phyloP scores from a whole-genome alignment of 164 flowering plant genomes.

The Saururus chinensis region DNA sequence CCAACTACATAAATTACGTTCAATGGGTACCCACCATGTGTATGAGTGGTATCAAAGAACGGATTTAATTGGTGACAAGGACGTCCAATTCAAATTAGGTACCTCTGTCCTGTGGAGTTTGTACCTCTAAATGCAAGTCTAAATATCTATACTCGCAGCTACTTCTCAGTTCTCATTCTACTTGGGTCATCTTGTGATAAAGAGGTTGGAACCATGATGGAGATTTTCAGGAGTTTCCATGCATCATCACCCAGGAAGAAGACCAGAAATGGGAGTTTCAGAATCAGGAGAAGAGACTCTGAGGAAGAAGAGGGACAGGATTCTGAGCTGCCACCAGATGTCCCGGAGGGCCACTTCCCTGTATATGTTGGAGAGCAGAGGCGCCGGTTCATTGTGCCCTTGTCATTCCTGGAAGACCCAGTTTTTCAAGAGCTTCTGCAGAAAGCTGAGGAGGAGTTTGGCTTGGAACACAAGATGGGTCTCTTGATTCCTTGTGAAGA shows the following conservation, averaged over 20 bases:
- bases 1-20: too few species aligned
- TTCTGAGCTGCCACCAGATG: conserved; percentile 16
- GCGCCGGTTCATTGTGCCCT: conserved; percentile 36
- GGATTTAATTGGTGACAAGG: too few species aligned
- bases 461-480: conserved; percentile 46
- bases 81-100: not conserved
- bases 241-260: conserved; percentile 1
- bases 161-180: not conserved
- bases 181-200: not conserved
- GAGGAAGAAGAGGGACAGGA: not conserved
- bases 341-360: conserved; percentile 52
- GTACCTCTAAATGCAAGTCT: not conserved
- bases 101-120: not conserved
- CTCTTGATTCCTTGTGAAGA: conserved; percentile 53
- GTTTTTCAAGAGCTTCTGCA: conserved; percentile 33
- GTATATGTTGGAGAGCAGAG: conserved; percentile 52
- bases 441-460: conserved; percentile 50
- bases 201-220: conserved; percentile 1
- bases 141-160: conserved; percentile 6
- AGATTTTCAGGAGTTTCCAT: conserved; percentile 3
- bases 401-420: conserved; percentile 26
- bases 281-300: not conserved
- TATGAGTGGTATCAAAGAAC: too few species aligned
- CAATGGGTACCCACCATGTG: too few species aligned
- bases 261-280: not conserved